These are phyloP conservation scores for Septoria linicola DNA, from an alignment of 2,329 filamentous ascomycete genomes.

Conservation along the genomic window DNA sequence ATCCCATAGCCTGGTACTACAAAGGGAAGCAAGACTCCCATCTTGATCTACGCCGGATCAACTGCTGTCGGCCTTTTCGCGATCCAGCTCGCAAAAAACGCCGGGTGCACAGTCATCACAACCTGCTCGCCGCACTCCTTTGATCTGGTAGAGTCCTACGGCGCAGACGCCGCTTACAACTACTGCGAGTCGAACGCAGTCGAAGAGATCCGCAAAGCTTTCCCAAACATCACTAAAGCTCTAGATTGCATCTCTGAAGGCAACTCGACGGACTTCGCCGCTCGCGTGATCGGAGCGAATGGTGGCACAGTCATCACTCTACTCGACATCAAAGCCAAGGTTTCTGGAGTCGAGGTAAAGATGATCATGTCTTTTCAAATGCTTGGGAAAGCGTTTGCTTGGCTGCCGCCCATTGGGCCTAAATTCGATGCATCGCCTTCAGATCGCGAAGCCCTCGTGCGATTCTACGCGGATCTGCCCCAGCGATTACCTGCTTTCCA, in stretches of 20 bases:
- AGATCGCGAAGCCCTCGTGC: no score
- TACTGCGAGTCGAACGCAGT: no score
- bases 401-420: no score
- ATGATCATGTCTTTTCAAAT: no score
- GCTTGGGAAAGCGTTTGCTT: no score
- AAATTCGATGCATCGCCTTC: no score
- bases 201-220: no score
- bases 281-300: neutral
- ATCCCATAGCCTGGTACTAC: no score
- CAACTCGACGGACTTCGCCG: neutral
- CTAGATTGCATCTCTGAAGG: slow-evolving; percentile 2
- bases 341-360: no score
- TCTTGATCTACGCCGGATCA: neutral
- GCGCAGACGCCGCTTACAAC: neutral
- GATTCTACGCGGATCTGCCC: no score
- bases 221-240: neutral
- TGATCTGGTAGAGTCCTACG: neutral
- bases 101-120: neutral
- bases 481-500: neutral
- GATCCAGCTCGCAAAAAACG: neutral
- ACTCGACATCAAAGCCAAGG: no score
- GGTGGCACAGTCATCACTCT: neutral
- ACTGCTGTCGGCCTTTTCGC: neutral
- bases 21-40: neutral
- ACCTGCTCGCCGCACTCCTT: neutral